Evolutionary conservation across 257 asterid species (phyloP).

Genomic region (Striga asiatica): DNA sequence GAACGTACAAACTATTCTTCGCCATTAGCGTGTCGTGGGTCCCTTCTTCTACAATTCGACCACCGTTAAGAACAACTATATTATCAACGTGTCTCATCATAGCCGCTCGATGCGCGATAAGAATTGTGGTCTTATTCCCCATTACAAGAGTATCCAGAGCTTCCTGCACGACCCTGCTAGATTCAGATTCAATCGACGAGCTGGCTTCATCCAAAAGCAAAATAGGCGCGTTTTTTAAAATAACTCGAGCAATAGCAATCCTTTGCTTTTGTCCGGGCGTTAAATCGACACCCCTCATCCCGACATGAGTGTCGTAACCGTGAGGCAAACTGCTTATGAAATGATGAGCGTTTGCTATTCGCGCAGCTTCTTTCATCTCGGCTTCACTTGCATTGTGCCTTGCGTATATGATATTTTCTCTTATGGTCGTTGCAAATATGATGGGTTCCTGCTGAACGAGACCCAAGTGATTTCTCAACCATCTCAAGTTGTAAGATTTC

Average conservation of each 20-base stretch:
- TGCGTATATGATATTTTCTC: conserved; percentile 92
- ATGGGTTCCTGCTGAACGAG: conserved; percentile 98
- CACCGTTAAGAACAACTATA: conserved; percentile 94
- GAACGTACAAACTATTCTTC: conserved; percentile 82
- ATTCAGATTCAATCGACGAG: conserved; percentile 92
- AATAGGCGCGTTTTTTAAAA: conserved; percentile 89
- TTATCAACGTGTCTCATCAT: conserved; percentile 99
- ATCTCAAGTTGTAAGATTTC: conserved; percentile 79
- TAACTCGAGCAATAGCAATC: conserved; percentile 88
- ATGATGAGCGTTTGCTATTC: conserved; percentile 99
- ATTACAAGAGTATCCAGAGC: conserved; percentile 90
- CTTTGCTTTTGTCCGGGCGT: conserved; percentile 99
- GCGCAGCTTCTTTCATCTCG: conserved; percentile 98
- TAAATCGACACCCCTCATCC: conserved; percentile 99
- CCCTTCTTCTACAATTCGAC: conserved; percentile 94
- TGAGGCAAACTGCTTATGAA: conserved; percentile 98
- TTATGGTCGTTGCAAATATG: conserved; percentile 85
- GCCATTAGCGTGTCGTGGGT: conserved; percentile 63
- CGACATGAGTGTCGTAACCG: conserved; percentile 98
- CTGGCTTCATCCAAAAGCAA: conserved; percentile 93
- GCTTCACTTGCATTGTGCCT: conserved; percentile 99
- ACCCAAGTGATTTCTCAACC: conserved; percentile 98
- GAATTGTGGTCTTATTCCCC: conserved; percentile 95
- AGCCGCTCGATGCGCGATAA: conserved; percentile 97
- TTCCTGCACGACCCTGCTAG: conserved; percentile 93